A percentile compares a stretch with the other conserved stretches of the same genome.
phyloP scores from a whole-genome alignment of 192 early-diverging fungal species.

The Coemansia sp. region DNA sequence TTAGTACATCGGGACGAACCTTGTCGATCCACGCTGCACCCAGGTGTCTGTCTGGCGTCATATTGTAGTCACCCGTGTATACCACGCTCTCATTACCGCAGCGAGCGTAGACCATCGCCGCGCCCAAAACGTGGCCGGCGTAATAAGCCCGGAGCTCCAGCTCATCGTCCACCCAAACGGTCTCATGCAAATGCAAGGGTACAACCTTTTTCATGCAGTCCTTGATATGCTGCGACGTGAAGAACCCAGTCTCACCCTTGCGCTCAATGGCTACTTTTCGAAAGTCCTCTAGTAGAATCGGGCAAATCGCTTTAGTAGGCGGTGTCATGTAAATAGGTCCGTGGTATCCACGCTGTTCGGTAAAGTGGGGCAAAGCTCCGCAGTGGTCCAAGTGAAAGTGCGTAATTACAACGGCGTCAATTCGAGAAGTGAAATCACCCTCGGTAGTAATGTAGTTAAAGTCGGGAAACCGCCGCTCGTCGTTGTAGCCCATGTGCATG shows the following conservation, averaged over 20 bases:
- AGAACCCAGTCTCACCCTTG: slow-evolving; percentile 89
- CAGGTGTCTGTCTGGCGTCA: slow-evolving; percentile 89
- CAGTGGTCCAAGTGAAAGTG: slow-evolving; percentile 99
- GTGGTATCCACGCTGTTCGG: slow-evolving; percentile 91
- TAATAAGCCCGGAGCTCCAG: slow-evolving; percentile 87
- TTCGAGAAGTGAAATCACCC: slow-evolving; percentile 74
- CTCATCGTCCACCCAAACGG: slow-evolving; percentile 82
- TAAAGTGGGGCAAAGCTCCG: slow-evolving; percentile 94
- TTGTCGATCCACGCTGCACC: slow-evolving; percentile 97
- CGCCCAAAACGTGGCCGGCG: slow-evolving; percentile 97
- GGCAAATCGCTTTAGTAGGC: slow-evolving; percentile 94
- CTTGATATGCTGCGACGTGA: slow-evolving; percentile 85
- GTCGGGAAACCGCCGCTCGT: slow-evolving; percentile 92
- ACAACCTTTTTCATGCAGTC: slow-evolving; percentile 96
- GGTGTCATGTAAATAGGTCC: slow-evolving; percentile 99
- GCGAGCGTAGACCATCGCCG: slow-evolving; percentile 91
- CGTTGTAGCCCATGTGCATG: slow-evolving; percentile 95
- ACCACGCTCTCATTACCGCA: slow-evolving; percentile 74
- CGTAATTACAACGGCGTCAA: slow-evolving; percentile 93
- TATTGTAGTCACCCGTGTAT: slow-evolving; percentile 90
- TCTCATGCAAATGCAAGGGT: slow-evolving; percentile 83
- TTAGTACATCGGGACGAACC: slow-evolving; percentile 87
- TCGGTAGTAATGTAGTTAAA: slow-evolving; percentile 89
- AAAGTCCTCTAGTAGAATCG: slow-evolving; percentile 92
- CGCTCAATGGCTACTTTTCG: slow-evolving; percentile 89